These are phyloP conservation scores for Tagetes patula DNA, from an alignment of 129 eudicot species.

Conservation along the genomic window DNA sequence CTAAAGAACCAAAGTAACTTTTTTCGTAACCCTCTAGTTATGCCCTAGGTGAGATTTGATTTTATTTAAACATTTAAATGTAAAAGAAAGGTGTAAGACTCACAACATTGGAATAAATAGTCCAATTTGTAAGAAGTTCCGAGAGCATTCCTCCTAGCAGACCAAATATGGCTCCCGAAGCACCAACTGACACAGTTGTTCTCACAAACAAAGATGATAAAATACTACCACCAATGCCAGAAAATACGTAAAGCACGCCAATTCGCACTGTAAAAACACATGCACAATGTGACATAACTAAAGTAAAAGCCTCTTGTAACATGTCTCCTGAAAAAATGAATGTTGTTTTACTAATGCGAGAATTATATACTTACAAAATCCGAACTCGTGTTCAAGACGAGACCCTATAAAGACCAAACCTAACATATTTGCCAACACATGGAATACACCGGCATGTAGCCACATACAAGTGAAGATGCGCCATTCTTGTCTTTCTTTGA, in stretches of 20 bases:
- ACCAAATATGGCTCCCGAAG: constrained; percentile 89
- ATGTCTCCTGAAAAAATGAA: neutral
- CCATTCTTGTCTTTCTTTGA: constrained; percentile 52
- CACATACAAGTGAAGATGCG: constrained; percentile 67
- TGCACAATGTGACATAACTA: neutral
- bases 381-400: constrained; percentile 86
- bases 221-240: constrained; percentile 82
- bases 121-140: constrained; percentile 79
- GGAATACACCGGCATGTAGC: constrained; percentile 89
- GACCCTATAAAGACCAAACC: constrained; percentile 70
- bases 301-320: neutral
- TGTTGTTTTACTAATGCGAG: neutral
- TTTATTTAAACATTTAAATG: neutral
- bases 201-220: constrained; percentile 54
- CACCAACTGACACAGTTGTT: constrained; percentile 70
- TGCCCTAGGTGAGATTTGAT: neutral
- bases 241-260: constrained; percentile 52
- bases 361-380: constrained; percentile 43
- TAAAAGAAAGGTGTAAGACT: neutral
- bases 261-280: constrained; percentile 45
- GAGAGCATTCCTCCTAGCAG: constrained; percentile 87
- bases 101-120: constrained; percentile 72
- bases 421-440: constrained; percentile 72
- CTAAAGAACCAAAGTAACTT: no score
- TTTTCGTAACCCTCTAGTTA: no score